Evolutionary conservation across 192 early-diverging fungal species (phyloP).

Genomic region (Coemansia javaensis): DNA sequence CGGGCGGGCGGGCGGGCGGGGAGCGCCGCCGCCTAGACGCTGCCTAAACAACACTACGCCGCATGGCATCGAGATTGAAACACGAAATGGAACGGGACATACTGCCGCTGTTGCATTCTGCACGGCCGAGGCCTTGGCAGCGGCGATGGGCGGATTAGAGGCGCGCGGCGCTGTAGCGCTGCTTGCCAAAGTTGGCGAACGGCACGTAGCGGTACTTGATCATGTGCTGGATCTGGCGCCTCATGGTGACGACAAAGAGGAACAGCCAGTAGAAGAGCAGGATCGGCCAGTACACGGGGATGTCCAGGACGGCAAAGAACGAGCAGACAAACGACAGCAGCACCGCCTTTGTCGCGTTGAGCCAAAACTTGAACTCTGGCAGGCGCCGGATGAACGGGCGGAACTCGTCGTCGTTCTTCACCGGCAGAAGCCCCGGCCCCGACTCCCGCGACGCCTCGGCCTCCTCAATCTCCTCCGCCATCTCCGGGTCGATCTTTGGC

Average conservation of each 20-base stretch:
- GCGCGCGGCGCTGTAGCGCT: conserved; percentile 61
- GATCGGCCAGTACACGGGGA: conserved; percentile 99
- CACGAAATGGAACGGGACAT: no score
- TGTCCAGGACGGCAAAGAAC: conserved; percentile 82
- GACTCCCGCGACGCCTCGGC: conserved; percentile 46
- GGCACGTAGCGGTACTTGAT: conserved; percentile 89
- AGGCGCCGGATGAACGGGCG: conserved; percentile 92
- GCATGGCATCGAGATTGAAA: no score
- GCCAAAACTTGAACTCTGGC: conserved; percentile 99
- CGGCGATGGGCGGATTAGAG: no score
- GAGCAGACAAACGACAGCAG: conserved; percentile 81
- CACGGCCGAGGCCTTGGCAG: no score
- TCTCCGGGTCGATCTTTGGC: conserved; percentile 89
- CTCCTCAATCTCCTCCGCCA: conserved; percentile 48
- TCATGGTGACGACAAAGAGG: conserved; percentile 93
- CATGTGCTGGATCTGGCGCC: conserved; percentile 96
- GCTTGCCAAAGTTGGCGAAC: conserved; percentile 73
- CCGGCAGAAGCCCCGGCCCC: conserved; percentile 67
- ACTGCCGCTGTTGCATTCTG: no score
- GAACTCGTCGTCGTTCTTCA: conserved; percentile 89
- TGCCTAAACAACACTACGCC: no score
- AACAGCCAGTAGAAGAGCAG: conserved; percentile 93
- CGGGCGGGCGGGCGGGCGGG: no score
- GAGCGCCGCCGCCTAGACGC: no score
- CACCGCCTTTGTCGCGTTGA: conserved; percentile 76